Base-by-base conservation (phyloP, 164 flowering plant genomes). In the Vitis rupestris region DNA sequence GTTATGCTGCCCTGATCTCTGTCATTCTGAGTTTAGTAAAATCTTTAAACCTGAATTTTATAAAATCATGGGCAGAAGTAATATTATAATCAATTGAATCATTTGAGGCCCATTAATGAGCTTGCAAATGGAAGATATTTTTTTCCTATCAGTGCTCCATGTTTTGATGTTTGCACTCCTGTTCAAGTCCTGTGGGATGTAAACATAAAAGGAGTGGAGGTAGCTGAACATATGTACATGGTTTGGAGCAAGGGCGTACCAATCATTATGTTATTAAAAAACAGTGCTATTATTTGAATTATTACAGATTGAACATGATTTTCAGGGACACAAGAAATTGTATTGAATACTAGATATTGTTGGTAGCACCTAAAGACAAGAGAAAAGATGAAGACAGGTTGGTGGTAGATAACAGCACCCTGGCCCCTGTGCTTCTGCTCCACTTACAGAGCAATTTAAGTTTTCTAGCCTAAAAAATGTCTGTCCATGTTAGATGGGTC, bases 401-500 rank as follows among this genome's bases (percentile, higher is more conserved):
- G 63, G 7, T 70, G 6, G 44, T 27, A 44, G 10, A 48, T 50
- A 16, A 63, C 62, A 63, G 68, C 56, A 64, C 67, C 73, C 62
- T 23, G 73, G 48, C 68, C 48, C 48, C 68, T 49, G 73, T 63
- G 47, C 50, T 63, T 68, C 44, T 59, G 60, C 55, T 17, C 29
- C 17, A 48, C 31, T 7, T 59, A 10, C 54, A 50, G 15, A 27
- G 16, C 0, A 16, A 63, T 55, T 44, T 64, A 47, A 14, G 56
- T 27, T 47, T 16, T 47, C 11, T 9, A 17, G 8, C 23, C 17
- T 50, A 56, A 59, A 52, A 31, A 27, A 9, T 29, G 31, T 50
- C 56, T 10, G 63, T 54, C 51, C 70, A 59, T 60, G 63, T 63
- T 74, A 56, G 31, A 56, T 65, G 50, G 72, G 60, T 70, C 60